Evolutionary conservation across 257 asterid species (phyloP).

Genomic region (Solanum lycopersicoides): DNA sequence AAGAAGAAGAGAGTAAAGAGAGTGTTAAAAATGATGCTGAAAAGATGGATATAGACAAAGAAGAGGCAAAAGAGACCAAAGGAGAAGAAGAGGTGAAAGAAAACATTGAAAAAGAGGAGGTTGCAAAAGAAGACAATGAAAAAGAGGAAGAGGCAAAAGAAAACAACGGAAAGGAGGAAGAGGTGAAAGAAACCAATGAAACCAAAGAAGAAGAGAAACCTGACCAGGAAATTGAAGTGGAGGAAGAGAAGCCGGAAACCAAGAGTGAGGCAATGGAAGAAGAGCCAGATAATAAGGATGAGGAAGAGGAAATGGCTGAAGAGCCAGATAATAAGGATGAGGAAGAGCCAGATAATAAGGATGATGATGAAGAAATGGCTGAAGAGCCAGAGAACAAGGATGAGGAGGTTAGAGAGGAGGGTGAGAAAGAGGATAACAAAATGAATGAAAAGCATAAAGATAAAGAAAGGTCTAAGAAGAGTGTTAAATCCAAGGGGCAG

Average conservation of each 20-base stretch:
- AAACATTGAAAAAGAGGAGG: background rate
- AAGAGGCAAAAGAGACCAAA: conserved; percentile 2
- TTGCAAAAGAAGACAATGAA: background rate
- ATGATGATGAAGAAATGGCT: conserved; percentile 13
- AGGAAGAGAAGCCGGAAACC: background rate
- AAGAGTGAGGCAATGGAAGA: background rate
- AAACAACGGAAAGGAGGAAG: background rate
- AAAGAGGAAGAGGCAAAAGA: background rate
- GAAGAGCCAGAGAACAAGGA: conserved; percentile 6
- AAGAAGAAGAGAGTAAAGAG: conserved; percentile 10
- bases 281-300: background rate
- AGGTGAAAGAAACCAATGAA: background rate
- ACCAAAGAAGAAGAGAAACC: background rate
- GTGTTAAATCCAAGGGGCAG: conserved; percentile 36
- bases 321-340: background rate
- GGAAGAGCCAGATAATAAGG: conserved; percentile 5
- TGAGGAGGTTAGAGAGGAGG: conserved; percentile 19
- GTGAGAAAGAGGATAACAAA: conserved; percentile 19
- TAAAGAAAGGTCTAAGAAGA: conserved; percentile 39
- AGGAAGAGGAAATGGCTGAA: background rate
- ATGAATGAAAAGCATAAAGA: conserved; percentile 21
- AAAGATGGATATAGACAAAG: conserved; percentile 3
- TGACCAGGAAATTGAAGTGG: background rate
- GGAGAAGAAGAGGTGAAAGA: background rate
- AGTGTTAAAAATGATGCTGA: background rate